These are phyloP conservation scores for Talaromyces sp. DNA, from an alignment of 2,329 filamentous ascomycete species.

Conservation along the genomic window DNA sequence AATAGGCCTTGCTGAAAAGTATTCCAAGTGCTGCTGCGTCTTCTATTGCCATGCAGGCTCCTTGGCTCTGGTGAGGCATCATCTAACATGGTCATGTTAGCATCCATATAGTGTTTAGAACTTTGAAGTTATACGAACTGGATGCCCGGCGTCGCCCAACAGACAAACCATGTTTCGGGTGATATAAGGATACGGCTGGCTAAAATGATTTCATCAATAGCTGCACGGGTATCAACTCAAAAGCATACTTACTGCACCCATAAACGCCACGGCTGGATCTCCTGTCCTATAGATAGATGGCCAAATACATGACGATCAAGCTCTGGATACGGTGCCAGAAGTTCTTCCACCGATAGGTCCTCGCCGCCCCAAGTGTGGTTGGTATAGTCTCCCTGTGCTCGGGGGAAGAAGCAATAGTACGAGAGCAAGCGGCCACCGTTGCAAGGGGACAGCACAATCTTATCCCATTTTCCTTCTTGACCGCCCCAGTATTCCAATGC, in stretches of 20 bases:
- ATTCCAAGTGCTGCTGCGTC: conserved; percentile 60
- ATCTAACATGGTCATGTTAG: conserved; percentile 29
- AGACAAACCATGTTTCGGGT: conserved; percentile 44
- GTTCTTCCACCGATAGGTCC: conserved; percentile 48
- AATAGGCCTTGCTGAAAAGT: conserved; percentile 48
- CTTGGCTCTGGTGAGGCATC: conserved; percentile 66
- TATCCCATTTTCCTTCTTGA: conserved; percentile 53
- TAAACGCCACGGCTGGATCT: conserved; percentile 50
- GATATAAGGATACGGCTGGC: background rate
- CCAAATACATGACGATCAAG: conserved; percentile 53
- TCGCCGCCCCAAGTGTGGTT: conserved; percentile 56
- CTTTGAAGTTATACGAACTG: conserved; percentile 18
- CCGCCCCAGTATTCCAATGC: conserved; percentile 69
- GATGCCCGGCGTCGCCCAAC: conserved; percentile 62
- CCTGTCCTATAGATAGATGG: conserved; percentile 30
- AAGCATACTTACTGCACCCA: conserved; percentile 22
- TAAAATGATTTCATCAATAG: conserved; percentile 43
- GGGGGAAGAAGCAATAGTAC: conserved; percentile 66
- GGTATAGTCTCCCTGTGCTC: conserved; percentile 54
- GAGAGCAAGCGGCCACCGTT: conserved; percentile 60
- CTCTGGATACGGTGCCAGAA: conserved; percentile 55
- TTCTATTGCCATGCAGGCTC: conserved; percentile 64
- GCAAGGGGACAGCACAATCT: conserved; percentile 66
- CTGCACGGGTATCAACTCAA: background rate
- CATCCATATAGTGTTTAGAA: conserved; percentile 12